Evolutionary conservation across 106 monocot species (phyloP).

Genomic region (Dendrobium chrysotoxum): DNA sequence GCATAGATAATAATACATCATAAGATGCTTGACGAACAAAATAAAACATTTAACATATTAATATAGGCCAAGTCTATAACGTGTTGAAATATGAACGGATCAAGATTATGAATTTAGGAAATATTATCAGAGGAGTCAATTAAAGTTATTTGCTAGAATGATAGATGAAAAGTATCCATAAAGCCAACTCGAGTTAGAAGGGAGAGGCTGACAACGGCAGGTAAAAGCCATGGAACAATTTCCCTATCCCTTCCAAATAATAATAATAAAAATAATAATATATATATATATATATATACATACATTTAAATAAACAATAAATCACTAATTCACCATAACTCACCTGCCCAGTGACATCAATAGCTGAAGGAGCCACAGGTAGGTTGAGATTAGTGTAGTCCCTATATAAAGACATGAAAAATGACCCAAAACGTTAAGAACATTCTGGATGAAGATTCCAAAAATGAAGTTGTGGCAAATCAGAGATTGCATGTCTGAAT

Average conservation of each 20-base stretch:
- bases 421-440: background rate
- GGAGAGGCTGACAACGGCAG: no score
- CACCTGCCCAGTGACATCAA: constrained; percentile 74
- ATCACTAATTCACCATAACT: background rate
- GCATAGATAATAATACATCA: background rate
- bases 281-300: no score
- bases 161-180: no score
- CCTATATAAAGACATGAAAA: constrained; percentile 25
- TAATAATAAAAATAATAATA: no score
- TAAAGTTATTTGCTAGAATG: no score
- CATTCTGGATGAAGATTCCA: background rate
- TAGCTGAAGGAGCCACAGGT: constrained; percentile 84
- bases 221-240: no score
- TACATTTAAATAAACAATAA: no score
- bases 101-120: background rate
- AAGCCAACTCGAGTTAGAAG: no score
- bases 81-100: no score
- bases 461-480: background rate
- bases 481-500: background rate
- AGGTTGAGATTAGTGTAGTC: constrained; percentile 93
- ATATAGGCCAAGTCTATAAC: no score
- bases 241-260: no score
- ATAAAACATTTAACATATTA: no score
- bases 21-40: background rate
- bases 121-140: background rate